Evolutionary conservation across 345 rosid species (phyloP), one percentile per base, ranked within the genome.

Genomic region (Turnera subulata): DNA sequence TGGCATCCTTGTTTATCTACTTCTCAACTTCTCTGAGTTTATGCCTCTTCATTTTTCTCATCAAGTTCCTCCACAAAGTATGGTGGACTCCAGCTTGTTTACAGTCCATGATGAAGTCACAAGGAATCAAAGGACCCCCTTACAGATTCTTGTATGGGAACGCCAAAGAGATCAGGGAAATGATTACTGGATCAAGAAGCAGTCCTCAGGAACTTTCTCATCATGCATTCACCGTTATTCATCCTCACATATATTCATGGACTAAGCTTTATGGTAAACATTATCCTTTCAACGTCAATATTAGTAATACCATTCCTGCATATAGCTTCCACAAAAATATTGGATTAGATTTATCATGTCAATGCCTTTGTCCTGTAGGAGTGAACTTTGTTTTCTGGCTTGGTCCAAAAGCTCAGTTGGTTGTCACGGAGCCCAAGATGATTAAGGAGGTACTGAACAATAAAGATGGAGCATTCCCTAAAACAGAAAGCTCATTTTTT

Each of bases 401-500:
- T 12, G 79, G 79, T 29, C 17, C 43, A 26, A 58, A 20, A 58
- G 61, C 83, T 57, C 72, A 58, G 20, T 49, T 78, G 38, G 65
- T 73, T 1, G 62, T 70, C 37, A 56, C 72, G 5, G 73, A 78
- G 24, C 62, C 79, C 7, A 76, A 61, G 56, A 64, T 71, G 53
- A 38, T 69, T 21, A 76, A 69, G 53, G 74, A 78, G 61, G 38
- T 76, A 19, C 46, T 78, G 29, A 73, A 13, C 64, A 66, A 69
- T 15, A 69, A 56, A 22, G 68, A 68, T 13, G 65, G 65, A 53
- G 44, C 38, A 43, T 68, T 63, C 24, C 2, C 16, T 0, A 70
- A 61, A 57, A 0, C 23, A 11, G 23, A n/a, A 1, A 18, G 8
- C 1, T 2, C 14, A 10, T 20, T 42, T 29, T 59, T 49, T 49